These are phyloP conservation scores for Penicillium sp. DNA, from an alignment of 2,329 filamentous ascomycete genomes.

Conservation along the genomic window DNA sequence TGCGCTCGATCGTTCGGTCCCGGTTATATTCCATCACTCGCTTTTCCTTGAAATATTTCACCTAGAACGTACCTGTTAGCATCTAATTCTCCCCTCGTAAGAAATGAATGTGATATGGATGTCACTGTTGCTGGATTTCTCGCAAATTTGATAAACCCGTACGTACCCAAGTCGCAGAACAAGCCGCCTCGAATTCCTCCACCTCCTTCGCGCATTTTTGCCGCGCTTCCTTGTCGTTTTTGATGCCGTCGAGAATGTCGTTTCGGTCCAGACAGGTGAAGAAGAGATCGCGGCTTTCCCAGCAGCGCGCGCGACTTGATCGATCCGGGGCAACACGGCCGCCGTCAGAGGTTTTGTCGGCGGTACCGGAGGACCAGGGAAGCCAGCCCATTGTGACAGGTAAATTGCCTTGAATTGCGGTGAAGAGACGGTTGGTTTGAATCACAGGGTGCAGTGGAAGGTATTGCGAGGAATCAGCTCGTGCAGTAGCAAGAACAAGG, in stretches of 20 bases:
- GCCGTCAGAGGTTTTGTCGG: slow-evolving; percentile 48
- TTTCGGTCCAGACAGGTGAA: slow-evolving; percentile 80
- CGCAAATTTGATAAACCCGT: neutral
- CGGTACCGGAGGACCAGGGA: slow-evolving; percentile 41
- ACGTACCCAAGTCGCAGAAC: slow-evolving; percentile 83
- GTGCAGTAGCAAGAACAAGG: too few species aligned
- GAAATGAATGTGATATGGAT: too few species aligned
- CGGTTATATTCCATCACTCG: slow-evolving; percentile 88
- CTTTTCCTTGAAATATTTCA: slow-evolving; percentile 97
- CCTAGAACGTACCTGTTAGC: slow-evolving; percentile 47
- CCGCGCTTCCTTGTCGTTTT: slow-evolving; percentile 51
- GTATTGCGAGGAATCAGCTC: neutral
- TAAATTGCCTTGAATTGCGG: too few species aligned
- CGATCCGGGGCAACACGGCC: slow-evolving; percentile 77
- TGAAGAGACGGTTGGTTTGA: too few species aligned
- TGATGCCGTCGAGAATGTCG: slow-evolving; percentile 70
- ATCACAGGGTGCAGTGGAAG: too few species aligned
- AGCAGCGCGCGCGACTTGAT: slow-evolving; percentile 74
- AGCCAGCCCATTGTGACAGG: slow-evolving; percentile 49
- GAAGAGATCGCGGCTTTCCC: slow-evolving; percentile 81
- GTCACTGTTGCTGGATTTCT: too few species aligned
- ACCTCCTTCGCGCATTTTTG: slow-evolving; percentile 57
- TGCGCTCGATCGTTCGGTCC: slow-evolving; percentile 67
- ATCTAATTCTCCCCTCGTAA: too few species aligned
- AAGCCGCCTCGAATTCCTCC: slow-evolving; percentile 71